Evolutionary conservation across 176 grass and related monocot species (phyloP), one percentile per base, ranked within the genome.

Genomic region (Carex parvula): DNA sequence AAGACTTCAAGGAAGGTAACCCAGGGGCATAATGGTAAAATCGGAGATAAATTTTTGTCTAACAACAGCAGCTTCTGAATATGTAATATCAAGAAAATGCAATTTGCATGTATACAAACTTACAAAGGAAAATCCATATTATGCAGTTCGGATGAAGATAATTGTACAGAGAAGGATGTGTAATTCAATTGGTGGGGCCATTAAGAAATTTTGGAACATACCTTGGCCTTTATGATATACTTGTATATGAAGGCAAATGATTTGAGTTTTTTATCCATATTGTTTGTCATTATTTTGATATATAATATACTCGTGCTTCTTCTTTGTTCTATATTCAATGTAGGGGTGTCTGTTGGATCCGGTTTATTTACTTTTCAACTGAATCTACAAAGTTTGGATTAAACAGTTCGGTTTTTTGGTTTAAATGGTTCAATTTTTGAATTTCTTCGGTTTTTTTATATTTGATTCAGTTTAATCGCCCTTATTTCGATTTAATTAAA

Each of bases 1-100:
- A 48, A 82, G 80, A 62, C 80, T 82, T 82, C 80, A 82, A 82
- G 59, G 80, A 82, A 82, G 80, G 44, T 82, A 64, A 82, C 5
- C 30, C 3, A n/a, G 70, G 70, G 70, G 70, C 11, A 41, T 42
- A 24, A 26, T 56, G 5, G 22, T 32, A 55, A 56, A 15, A 76
- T 32, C 17, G 48, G 13, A 13, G 12, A 30, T 16, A 55, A 12
- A 3, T 29, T 29, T 41, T 20, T 60, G 72, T 50, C 42, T 54
- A 32, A 16, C 70, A 73, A 14, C 20, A 74, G 70, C 42, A 74
- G 70, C 70, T 74, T 55, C 22, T 76, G 48, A 50, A 39, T 39
- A 17, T 68, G 65, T 68, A 68, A 39, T 17, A 39, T 39, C 13
- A 5, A 46, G 5, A 55, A 76, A 54, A 22, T 76, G 21, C 48